Evolutionary conservation across 225 moss, liverwort and hornwort genomes (phyloP).

Genomic region (Rhytidiadelphus loreus): DNA sequence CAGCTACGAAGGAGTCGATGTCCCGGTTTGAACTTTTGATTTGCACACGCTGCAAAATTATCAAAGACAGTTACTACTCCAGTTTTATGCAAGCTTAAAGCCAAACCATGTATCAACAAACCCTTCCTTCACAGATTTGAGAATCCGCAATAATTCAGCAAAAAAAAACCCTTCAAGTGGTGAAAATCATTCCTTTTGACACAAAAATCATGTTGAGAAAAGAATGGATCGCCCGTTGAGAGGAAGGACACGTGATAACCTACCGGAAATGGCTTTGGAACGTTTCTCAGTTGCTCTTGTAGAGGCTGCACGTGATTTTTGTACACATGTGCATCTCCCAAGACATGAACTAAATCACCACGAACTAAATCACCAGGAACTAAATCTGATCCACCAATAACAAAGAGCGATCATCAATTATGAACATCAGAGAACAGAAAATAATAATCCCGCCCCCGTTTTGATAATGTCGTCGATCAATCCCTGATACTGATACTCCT

Average conservation of each 20-base stretch:
- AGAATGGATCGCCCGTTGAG: too few relatives aligned
- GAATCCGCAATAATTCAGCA: neutral
- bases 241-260: constrained; percentile 6
- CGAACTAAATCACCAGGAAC: constrained; percentile 87
- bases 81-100: neutral
- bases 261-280: constrained; percentile 79
- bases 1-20: constrained; percentile 48
- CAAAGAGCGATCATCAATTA: neutral
- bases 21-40: constrained; percentile 51
- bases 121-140: neutral
- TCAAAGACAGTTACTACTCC: neutral
- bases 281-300: constrained; percentile 56
- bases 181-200: too few relatives aligned
- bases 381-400: constrained; percentile 30
- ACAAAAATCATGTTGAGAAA: neutral
- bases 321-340: constrained; percentile 92
- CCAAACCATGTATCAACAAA: neutral
- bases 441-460: constrained; percentile 27
- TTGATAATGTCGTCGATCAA: constrained; percentile 66
- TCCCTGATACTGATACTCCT: constrained; percentile 76
- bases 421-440: neutral
- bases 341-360: constrained; percentile 76
- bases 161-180: too few relatives aligned
- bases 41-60: constrained; percentile 37
- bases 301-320: constrained; percentile 77